A percentile compares a stretch with the other conserved stretches of the same genome.
Conservation (phyloP, 2,329 filamentous ascomycete genomes). For the Geosmithia morbida region DNA sequence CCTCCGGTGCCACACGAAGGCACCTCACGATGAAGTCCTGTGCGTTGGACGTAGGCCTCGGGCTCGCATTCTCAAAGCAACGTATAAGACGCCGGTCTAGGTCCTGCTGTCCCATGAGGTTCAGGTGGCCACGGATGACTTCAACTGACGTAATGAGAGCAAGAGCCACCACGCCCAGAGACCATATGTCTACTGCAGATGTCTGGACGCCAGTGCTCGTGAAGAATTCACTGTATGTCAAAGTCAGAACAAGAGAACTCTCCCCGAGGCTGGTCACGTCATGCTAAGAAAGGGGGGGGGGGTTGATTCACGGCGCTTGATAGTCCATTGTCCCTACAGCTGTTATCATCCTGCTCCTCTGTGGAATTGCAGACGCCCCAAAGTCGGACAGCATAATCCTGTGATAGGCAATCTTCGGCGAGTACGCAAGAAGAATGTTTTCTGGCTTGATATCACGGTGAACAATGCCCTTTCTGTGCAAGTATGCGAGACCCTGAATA, state of each 20-base stretch:
- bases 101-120: conserved; percentile 10
- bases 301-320: conserved; percentile 31
- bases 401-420: conserved; percentile 24
- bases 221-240: conserved; percentile 21
- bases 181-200: conserved; percentile 34
- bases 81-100: conserved; percentile 7
- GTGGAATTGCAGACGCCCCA: conserved; percentile 29
- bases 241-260: neutral
- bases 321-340: conserved; percentile 30
- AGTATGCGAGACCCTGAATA: conserved; percentile 27
- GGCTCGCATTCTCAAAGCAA: conserved; percentile 5
- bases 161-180: conserved; percentile 30
- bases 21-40: conserved; percentile 16
- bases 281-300: neutral
- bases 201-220: conserved; percentile 12
- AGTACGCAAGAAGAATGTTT: conserved; percentile 34
- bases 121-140: conserved; percentile 10
- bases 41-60: conserved; percentile 9
- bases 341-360: conserved; percentile 25
- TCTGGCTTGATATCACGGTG: conserved; percentile 41
- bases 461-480: conserved; percentile 32
- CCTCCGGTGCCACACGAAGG: conserved; percentile 11
- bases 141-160: conserved; percentile 15
- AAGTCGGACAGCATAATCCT: conserved; percentile 38
- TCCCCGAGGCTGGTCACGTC: too few species aligned